Evolutionary conservation across 2,329 filamentous ascomycete species (phyloP), one percentile per base, ranked within the genome.

Genomic region (Gyromitra esculenta): DNA sequence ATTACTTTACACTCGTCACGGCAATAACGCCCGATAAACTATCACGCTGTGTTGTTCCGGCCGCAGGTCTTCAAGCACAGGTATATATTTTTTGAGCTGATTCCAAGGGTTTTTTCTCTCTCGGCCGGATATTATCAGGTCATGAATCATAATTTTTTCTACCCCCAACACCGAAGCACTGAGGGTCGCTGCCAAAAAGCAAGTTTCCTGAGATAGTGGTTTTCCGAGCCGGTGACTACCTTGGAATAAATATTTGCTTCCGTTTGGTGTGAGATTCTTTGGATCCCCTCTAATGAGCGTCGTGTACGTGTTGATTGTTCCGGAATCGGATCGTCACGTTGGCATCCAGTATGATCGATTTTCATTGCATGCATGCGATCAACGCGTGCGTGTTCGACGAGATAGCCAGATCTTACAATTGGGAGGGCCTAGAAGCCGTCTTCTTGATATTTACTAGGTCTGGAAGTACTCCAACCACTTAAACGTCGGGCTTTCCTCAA

Each of bases 291-390:
- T 74, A 75, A 75, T 75, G 64, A 70, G 57, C 65, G 72, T 50
- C 56, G 72, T 54, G 48, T 75, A 70, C 72, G 72, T 75, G 72
- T 75, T 75, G 56, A 59, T 45, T 70, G 11, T 57, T 75, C 72
- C 72, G 64, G 72, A 64, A 75, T 75, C 72, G 57, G 72, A 75
- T 70, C 65, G 72, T 70, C 50, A 70, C 37, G 64, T 48, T 74
- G 64, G 65, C 65, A 63, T 63, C 56, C 66, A 63, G 48, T 66
- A 66, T 66, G 56, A 75, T 75, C 57, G 64, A 74, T 74, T 60
- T 68, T 35, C 56, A 74, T 74, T 74, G 64, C 71, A 74, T 74
- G 71, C 71, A 69, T 74, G 71, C 50, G 63, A 74, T 74, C 63
- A 74, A 21, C 15, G 21, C 21, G 43, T 74, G 71, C 64, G 71